Base-by-base conservation (phyloP, 208 protist species). In the Leishmania gerbilli region DNA sequence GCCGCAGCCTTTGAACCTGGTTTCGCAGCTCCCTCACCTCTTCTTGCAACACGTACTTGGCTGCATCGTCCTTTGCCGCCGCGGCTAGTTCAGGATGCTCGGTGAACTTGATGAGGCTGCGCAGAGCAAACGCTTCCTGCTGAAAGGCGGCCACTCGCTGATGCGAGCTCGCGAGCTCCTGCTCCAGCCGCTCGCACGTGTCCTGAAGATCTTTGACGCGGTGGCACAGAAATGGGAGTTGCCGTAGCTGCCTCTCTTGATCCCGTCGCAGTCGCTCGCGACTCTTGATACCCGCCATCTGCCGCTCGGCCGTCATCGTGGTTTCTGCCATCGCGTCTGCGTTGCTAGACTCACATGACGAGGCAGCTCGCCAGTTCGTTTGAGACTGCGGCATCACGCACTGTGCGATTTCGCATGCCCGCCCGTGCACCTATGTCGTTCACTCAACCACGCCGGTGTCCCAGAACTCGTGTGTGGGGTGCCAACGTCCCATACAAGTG, bases 121-220 rank as follows among this genome's bases (percentile, higher is more conserved):
- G 88, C 42, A 93, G 81, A 15, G 88, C 74, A 11, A 79, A 75
- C 37, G 85, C 74, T 69, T 95, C 92, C 31, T 93, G 82, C 55
- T 82, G 85, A 40, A 89, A 89, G 11, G 69, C 85, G 37, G 64
- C 67, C 55, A 86, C 68, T 31, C 80, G 82, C 40, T 84, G 82
- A n/a, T 76, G 87, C 49, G 84, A 80, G 51, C 78, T 74, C 3
- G 81, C 84, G 8, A 90, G 79, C 37, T 89, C 84, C n/a, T 82
- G 79, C 58, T 88, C 89, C 27, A 91, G 80, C 13, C 82, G 65
- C 58, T 80, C 83, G 40, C 81, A 82, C 17, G 77, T 77, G 8
- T 55, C 34, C 17, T 90, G 84, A 24, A 88, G 58, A 34, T 76
- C 79, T 40, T 82, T 45, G n/a, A 92, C 58, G 19, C 80, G 71